Conservation (phyloP, 2,329 filamentous ascomycete species). For the Alternaria consortialis region DNA sequence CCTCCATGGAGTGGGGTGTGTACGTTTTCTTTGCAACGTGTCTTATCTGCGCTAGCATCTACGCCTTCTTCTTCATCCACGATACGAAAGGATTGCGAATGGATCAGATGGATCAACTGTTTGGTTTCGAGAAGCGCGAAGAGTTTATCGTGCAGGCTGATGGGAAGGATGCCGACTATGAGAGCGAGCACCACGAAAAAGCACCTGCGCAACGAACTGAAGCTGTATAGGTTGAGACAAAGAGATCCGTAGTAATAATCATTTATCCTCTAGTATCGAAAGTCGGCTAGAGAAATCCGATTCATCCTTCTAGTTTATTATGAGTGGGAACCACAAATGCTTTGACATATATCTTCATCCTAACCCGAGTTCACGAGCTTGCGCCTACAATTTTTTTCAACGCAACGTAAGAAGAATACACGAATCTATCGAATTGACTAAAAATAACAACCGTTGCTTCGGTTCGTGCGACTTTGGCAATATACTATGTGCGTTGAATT, state of each 20-base stretch:
- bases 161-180: slow-evolving; percentile 18
- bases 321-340: background rate
- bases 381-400: background rate
- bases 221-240: background rate
- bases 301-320: background rate
- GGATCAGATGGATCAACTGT: slow-evolving; percentile 52
- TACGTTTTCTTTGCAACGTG: slow-evolving; percentile 55
- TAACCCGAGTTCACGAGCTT: background rate
- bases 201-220: slow-evolving; percentile 5
- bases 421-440: background rate
- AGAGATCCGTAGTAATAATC: background rate
- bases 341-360: background rate
- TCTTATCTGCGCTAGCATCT: slow-evolving; percentile 49
- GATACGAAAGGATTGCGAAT: slow-evolving; percentile 52
- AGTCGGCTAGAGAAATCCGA: background rate
- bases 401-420: background rate
- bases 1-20: slow-evolving; percentile 49
- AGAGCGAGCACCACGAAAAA: slow-evolving; percentile 32
- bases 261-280: background rate
- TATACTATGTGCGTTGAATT: background rate
- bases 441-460: background rate
- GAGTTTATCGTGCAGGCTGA: slow-evolving; percentile 11
- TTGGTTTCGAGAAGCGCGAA: slow-evolving; percentile 41
- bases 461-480: background rate
- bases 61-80: slow-evolving; percentile 53